Evolutionary conservation across 345 rosid species (phyloP).

Genomic region (Noccaea caerulescens): DNA sequence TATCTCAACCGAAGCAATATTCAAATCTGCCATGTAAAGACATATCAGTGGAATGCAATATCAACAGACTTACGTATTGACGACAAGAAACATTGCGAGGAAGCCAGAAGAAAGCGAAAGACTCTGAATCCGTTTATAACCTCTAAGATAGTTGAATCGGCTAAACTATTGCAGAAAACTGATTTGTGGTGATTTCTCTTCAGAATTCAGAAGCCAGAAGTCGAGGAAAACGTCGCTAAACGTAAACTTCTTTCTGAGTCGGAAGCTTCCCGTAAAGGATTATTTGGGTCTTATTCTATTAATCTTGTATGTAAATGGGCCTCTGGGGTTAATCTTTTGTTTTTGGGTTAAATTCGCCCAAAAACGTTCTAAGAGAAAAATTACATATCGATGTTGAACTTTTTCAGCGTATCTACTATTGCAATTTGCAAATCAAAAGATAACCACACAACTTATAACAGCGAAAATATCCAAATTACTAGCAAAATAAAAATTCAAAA

Average conservation of each 20-base stretch:
- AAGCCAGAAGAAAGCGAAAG: background rate
- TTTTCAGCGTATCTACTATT: too few species aligned
- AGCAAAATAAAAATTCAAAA: background rate
- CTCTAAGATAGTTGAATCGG: background rate
- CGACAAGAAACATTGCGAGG: background rate
- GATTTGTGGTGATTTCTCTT: too few species aligned
- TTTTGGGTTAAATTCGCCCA: too few species aligned
- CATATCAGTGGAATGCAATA: background rate
- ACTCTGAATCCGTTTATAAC: background rate
- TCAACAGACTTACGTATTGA: background rate
- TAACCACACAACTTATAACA: too few species aligned
- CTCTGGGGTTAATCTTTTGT: background rate
- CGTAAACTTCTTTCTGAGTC: too few species aligned
- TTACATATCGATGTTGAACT: too few species aligned
- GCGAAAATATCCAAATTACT: background rate
- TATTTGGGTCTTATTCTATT: background rate
- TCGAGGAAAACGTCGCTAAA: too few species aligned
- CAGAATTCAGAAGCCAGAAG: too few species aligned
- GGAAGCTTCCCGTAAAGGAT: too few species aligned
- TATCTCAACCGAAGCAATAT: background rate
- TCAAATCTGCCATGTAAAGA: too few species aligned
- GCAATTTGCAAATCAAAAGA: too few species aligned
- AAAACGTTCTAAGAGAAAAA: too few species aligned
- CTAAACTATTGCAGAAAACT: background rate
- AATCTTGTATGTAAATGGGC: background rate